Conservation (phyloP, 2,329 filamentous ascomycete species). For the Cladophialophora carrionii region DNA sequence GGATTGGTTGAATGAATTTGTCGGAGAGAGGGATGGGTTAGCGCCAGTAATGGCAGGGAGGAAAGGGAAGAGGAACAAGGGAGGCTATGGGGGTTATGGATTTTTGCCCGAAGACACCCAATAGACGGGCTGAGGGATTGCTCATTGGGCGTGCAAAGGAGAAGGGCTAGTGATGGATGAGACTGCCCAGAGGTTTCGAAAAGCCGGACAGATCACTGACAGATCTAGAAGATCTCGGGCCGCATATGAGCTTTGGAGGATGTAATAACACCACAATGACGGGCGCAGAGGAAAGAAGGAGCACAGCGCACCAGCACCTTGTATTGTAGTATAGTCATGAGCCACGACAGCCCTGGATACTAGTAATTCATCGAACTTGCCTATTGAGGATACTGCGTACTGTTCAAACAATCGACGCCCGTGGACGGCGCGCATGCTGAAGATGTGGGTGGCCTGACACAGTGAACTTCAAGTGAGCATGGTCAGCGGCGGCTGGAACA, state of each 20-base stretch:
- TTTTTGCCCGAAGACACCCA: slow-evolving; percentile 49
- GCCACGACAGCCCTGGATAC: slow-evolving; percentile 11
- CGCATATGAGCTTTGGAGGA: slow-evolving; percentile 12
- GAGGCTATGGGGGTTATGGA: slow-evolving; percentile 17
- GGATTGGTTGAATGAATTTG: slow-evolving; percentile 75
- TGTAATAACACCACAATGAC: slow-evolving; percentile 23
- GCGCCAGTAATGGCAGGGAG: slow-evolving; percentile 17
- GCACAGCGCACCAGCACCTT: slow-evolving; percentile 1
- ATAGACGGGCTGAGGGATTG: slow-evolving; percentile 26
- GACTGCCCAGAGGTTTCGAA: not conserved
- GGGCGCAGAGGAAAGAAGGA: slow-evolving; percentile 1
- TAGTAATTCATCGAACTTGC: slow-evolving; percentile 5
- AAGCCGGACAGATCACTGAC: slow-evolving; percentile 22
- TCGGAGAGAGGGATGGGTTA: slow-evolving; percentile 49
- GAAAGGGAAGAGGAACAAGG: slow-evolving; percentile 19
- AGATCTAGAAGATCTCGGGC: slow-evolving; percentile 14
- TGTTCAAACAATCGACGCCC: not conserved
- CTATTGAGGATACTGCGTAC: not conserved
- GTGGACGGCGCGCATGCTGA: not conserved
- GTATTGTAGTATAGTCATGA: slow-evolving; percentile 24
- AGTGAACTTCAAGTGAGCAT: not conserved
- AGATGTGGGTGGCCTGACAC: not conserved
- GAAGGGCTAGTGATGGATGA: not conserved
- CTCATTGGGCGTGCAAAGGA: not conserved
- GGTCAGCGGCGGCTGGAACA: slow-evolving; percentile 1